Evolutionary conservation across 352 stramenopile genomes (phyloP), one percentile per base, ranked within the genome.

Genomic region (Phytophthora capsici): DNA sequence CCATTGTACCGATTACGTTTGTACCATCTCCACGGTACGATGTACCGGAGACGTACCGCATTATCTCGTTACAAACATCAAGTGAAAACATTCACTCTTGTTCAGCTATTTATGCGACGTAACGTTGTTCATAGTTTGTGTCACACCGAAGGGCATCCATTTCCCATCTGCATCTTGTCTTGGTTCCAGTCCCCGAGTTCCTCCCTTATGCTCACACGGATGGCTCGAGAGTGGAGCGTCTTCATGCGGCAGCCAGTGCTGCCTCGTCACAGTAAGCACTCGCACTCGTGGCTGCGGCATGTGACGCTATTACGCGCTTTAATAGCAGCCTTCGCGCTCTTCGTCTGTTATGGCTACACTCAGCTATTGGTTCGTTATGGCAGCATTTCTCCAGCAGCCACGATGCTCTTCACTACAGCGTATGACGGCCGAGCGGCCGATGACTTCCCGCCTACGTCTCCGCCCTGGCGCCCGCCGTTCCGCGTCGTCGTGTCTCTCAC

Each of bases 401-500:
- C 85, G 6, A 67, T 70, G 40, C 50, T 89, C 26, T 94, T 90
- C 67, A 94, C 85, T 19, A 78, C 71, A 1, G 46, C 80, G 1
- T 92, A 85, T 51, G 57, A 82, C 20, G 85, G 85, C 2, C 78
- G 83, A 17, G 38, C 46, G 0, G 71, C 69, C 5, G 53, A 66
- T 14, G 82, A 94, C 66, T 77, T 77, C 36, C 73, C 76, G 13
- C 74, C 74, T 2, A n/a, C 17, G 5, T 75, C 72, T 2, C 71
- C 75, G 7, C 51, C 64, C 1, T 94, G 86, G 83, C 78, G 82
- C n/a, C 84, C 84, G 3, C 50, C 60, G 1, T 94, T 94, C 62
- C 78, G 82, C 43, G 84, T 94, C n/a, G 84, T 94, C 6, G 82
- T 94, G 47, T 91, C 82, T 30, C 78, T 94, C 40, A 94, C 86